Conservation (phyloP, 305 asterid genomes). For the Fraxinus angustifolia region DNA sequence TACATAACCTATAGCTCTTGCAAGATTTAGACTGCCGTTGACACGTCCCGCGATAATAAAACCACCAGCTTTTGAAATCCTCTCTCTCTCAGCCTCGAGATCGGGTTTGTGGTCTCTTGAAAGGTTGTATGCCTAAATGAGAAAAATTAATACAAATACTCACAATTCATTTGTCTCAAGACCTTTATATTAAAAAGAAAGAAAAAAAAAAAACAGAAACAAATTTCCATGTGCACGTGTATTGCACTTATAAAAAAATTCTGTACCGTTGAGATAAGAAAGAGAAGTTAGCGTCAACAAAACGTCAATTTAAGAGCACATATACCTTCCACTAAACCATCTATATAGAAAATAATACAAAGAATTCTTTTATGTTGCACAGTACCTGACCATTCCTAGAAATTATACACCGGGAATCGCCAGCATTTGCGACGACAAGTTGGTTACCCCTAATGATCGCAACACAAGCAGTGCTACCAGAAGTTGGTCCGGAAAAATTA, state of each 20-base stretch:
- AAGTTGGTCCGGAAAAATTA: constrained; percentile 88
- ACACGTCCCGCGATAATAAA: constrained; percentile 92
- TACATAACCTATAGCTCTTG: constrained; percentile 81
- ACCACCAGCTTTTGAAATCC: constrained; percentile 89
- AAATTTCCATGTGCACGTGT: background rate
- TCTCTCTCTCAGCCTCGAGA: constrained; percentile 81
- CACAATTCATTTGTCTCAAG: constrained; percentile 13
- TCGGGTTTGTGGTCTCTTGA: constrained; percentile 97
- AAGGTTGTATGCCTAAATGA: constrained; percentile 74
- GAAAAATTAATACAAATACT: constrained; percentile 8
- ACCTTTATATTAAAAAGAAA: background rate
- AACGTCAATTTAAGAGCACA: background rate
- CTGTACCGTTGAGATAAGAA: background rate
- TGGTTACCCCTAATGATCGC: constrained; percentile 71
- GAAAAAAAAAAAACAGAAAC: background rate
- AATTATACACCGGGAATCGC: constrained; percentile 96
- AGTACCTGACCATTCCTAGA: constrained; percentile 95
- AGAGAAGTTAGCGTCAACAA: background rate
- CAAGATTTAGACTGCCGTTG: constrained; percentile 86
- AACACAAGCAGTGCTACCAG: constrained; percentile 95
- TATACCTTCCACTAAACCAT: background rate
- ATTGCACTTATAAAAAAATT: background rate
- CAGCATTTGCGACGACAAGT: constrained; percentile 91
- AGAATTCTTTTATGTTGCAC: background rate
- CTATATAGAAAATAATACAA: background rate